These are phyloP conservation scores for Fraxinus americana DNA, from an alignment of 257 asterid genomes.

Conservation along the genomic window DNA sequence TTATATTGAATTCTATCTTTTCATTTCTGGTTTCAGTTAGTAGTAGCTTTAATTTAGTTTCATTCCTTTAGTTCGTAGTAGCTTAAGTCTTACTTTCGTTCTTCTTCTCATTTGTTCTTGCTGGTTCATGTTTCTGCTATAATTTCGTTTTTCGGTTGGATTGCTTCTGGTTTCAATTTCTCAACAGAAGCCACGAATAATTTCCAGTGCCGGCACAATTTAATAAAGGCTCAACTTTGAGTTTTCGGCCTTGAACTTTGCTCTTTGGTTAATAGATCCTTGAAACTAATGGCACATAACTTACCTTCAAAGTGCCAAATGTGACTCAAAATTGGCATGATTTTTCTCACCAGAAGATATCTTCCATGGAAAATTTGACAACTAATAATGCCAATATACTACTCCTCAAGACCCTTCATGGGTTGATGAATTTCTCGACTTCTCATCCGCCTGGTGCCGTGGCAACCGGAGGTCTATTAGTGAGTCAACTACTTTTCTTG, in stretches of 20 bases:
- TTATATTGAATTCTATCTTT: too few species aligned
- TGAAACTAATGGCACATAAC: conserved; percentile 57
- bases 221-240: too few species aligned
- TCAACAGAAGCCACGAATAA: too few species aligned
- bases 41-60: too few species aligned
- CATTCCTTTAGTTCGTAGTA: too few species aligned
- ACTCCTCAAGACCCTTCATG: conserved; percentile 42
- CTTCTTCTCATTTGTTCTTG: too few species aligned
- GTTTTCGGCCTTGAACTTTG: not conserved
- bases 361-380: conserved; percentile 35
- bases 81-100: too few species aligned
- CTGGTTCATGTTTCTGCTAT: too few species aligned
- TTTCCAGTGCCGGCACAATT: too few species aligned
- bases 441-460: conserved; percentile 64
- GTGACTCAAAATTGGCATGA: conserved; percentile 59
- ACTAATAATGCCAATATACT: not conserved
- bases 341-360: conserved; percentile 43
- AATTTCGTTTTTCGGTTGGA: too few species aligned
- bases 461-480: conserved; percentile 79
- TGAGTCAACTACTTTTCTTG: conserved; percentile 80
- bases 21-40: too few species aligned
- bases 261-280: not conserved
- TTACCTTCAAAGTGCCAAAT: conserved; percentile 82
- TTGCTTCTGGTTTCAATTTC: too few species aligned
- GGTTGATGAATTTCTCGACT: conserved; percentile 83